phyloP scores from a whole-genome alignment of 345 rosid species.

The Syzygium grande region DNA sequence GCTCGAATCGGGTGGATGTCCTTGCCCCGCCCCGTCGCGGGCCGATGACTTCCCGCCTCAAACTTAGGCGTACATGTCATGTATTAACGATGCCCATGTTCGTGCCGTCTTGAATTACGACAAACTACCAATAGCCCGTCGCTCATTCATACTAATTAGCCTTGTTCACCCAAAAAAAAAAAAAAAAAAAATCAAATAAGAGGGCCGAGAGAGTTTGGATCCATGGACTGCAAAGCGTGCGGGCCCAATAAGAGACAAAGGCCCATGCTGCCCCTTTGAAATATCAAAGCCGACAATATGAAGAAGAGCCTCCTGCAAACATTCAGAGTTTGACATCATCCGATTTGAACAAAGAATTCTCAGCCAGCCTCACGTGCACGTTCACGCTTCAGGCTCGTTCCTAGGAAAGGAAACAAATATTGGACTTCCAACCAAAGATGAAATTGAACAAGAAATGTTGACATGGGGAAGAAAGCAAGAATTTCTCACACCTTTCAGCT shows the following conservation, averaged over 20 bases:
- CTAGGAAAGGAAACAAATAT: neutral
- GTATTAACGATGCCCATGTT: neutral
- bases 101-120: neutral
- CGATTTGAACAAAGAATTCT: neutral
- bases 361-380: neutral
- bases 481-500: neutral
- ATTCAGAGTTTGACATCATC: neutral
- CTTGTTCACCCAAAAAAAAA: neutral
- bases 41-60: neutral
- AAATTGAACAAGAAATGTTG: neutral
- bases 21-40: neutral
- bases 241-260: neutral
- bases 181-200: neutral
- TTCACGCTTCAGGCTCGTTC: neutral
- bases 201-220: neutral
- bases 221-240: neutral
- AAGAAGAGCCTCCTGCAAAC: neutral
- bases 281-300: neutral
- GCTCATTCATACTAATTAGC: neutral
- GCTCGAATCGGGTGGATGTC: neutral
- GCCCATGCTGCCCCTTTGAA: neutral
- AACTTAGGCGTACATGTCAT: neutral
- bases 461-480: neutral
- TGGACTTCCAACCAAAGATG: neutral
- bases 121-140: neutral